Base-by-base conservation (phyloP, 768 basidiomycete species). In the Lactarius trivialis region DNA sequence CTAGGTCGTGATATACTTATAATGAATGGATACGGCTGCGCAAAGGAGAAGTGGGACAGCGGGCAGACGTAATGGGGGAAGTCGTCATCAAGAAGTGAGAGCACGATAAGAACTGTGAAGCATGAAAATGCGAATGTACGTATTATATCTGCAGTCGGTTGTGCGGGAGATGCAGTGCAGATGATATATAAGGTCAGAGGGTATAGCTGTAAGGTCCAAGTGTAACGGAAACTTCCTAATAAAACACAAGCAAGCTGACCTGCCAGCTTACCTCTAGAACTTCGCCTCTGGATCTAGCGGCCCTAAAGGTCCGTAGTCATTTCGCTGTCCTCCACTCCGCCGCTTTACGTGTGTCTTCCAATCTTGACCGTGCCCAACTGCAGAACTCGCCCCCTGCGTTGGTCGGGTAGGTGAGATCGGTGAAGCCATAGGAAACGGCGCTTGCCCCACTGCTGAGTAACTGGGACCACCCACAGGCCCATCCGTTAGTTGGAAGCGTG, bases 401-500 rank as follows among this genome's bases (percentile, higher is more conserved):
- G 70, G 68, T 36, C 69, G 61, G 9, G 68, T 67, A 2, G 74
- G 73, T 30, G 78, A 73, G 7, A 73, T 55, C 0, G 73, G 72
- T 3, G 78, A 74, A 4, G 57, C 55, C 63, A 68, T 3, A 68
- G 66, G 65, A 66, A 68, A 55, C 60, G 56, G 33, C 34, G 32
- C 36, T 17, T 53, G 56, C 24, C 51, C 60, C 52, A 65, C 55
- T 41, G 61, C 37, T 21, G 64, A 54, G 61, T 65, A 65, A 54
- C 6, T 58, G 7, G 64, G 49, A 2, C 56, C 56, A 41, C 52
- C 61, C 33, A 48, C 26, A 39, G 41, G 68, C 30, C 78, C 77
- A 68, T 89, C 85, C 9, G 81, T 75, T 37, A 88, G 76, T 68
- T 88, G 88, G 68, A 84, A 89, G 53, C 86, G 82, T 24, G 82